phyloP scores from a whole-genome alignment of 208 protist genomes.

The Plasmodiophora brassicae region DNA sequence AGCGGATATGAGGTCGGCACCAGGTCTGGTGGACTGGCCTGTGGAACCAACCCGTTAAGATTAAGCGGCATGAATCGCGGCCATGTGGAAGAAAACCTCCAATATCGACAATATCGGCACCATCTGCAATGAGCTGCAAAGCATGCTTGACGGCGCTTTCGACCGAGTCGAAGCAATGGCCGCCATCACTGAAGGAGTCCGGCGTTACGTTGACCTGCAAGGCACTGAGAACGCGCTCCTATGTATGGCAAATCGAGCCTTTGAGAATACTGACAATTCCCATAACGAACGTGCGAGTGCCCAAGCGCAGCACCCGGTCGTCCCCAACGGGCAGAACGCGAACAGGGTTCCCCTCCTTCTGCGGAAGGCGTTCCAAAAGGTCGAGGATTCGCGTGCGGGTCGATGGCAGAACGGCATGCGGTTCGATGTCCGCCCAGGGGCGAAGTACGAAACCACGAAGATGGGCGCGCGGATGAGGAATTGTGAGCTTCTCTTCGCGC shows the following conservation, averaged over 20 bases:
- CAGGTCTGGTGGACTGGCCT: conserved; percentile 6
- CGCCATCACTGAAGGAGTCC: conserved; percentile 16
- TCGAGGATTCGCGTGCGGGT: too few relatives aligned
- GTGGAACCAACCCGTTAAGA: background rate
- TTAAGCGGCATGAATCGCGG: too few relatives aligned
- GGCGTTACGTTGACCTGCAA: conserved; percentile 20
- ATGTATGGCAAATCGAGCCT: background rate
- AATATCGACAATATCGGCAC: conserved; percentile 25
- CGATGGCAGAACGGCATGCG: background rate
- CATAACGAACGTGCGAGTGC: background rate
- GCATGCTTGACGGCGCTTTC: background rate
- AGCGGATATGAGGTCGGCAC: background rate
- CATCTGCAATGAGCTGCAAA: background rate
- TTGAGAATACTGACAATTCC: background rate
- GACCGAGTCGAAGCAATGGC: background rate
- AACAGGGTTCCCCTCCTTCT: background rate
- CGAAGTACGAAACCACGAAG: background rate
- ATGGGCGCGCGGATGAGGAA: background rate
- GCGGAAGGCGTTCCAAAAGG: background rate
- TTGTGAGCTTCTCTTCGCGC: background rate
- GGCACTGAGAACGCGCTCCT: background rate
- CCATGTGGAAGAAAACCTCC: background rate
- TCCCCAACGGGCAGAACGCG: background rate
- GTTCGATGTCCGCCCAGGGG: background rate
- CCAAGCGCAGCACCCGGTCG: background rate